A percentile compares a stretch with the other conserved stretches of the same genome.
These are phyloP conservation scores for Penicillium verrucosum DNA, from an alignment of 2,329 filamentous ascomycete genomes.

Conservation along the genomic window DNA sequence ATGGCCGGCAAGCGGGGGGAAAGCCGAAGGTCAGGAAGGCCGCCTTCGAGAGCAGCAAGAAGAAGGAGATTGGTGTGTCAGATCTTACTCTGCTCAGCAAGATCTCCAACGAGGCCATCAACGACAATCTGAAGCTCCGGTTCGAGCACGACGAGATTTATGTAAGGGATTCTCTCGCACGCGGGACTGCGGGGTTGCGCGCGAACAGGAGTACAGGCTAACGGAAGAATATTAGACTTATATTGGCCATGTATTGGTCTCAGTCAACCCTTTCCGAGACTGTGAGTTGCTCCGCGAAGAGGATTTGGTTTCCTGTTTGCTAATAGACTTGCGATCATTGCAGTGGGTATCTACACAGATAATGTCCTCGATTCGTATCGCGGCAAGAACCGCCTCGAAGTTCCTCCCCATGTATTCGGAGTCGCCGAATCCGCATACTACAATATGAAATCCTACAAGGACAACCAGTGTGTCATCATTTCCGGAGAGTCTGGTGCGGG, in stretches of 20 bases:
- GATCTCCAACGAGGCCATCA: conserved; percentile 98
- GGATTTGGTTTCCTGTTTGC: conserved; percentile 13
- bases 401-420: conserved; percentile 92
- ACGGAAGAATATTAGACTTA: conserved; percentile 63
- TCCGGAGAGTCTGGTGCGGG: conserved; percentile 97
- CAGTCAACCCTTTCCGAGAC: conserved; percentile 96
- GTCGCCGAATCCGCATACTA: conserved; percentile 96
- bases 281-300: conserved; percentile 47
- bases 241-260: conserved; percentile 98
- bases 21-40: conserved; percentile 85
- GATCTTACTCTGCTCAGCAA: conserved; percentile 97
- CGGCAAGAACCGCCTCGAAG: conserved; percentile 93
- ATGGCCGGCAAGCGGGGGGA: conserved; percentile 44
- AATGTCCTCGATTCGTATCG: conserved; percentile 88
- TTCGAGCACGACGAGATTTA: conserved; percentile 98
- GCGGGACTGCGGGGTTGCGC: conserved; percentile 15
- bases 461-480: conserved; percentile 99
- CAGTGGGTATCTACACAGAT: conserved; percentile 95
- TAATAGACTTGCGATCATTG: conserved; percentile 32
- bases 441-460: conserved; percentile 99
- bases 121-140: conserved; percentile 96
- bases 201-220: conserved; percentile 14
- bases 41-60: conserved; percentile 92
- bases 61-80: conserved; percentile 98
- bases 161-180: conserved; percentile 45